Evolutionary conservation across 306 rosid genomes (phyloP), one percentile per base, ranked within the genome.

Genomic region (Phaseolus lunatus): DNA sequence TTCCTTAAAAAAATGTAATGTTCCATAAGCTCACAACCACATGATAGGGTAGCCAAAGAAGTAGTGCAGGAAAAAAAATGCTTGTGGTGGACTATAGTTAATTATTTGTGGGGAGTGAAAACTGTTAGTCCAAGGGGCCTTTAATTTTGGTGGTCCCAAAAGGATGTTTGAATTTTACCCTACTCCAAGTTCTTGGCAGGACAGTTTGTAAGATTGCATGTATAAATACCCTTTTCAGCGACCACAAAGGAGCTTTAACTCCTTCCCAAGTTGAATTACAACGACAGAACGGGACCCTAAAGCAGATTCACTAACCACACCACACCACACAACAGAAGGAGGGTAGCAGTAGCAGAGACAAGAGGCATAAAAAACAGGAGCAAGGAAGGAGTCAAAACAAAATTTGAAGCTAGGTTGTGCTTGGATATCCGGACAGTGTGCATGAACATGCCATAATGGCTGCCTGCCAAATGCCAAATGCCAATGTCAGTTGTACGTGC

Each of bases 161-260:
- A 35, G 47, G 69, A 63, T 65, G 41, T 37, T 79, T 72, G 69
- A 80, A 73, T 13, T 57, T 64, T 56, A 67, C 47, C 68, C 76
- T 70, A 79, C 81, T 79, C 61, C 81, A 63, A 80, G 81, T 77
- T 54, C 27, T 15, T 74, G 75, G 78, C 7, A 80, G 66, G 70
- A 57, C 52, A 68, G 29, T 0, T 67, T 83, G 81, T 72, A 78
- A 76, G 75, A 66, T 48, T 43, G 80, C 70, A 77, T 13, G 54
- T 56, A 69, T 69, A 71, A 58, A 75, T 64, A 24, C 39, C 45
- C 75, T 73, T 83, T 86, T 79, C 86, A 82, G 84, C 81, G 80
- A 59, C 26, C 76, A 71, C 80, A 82, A 66, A 66, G 86, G 86
- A 70, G 61, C 88, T 79, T 85, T 84, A 83, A 84, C 87, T 57